A percentile compares a stretch with the other conserved stretches of the same genome.
Evolutionary conservation across 2,329 filamentous ascomycete species (phyloP).

Genomic region (Botrytis deweyae): DNA sequence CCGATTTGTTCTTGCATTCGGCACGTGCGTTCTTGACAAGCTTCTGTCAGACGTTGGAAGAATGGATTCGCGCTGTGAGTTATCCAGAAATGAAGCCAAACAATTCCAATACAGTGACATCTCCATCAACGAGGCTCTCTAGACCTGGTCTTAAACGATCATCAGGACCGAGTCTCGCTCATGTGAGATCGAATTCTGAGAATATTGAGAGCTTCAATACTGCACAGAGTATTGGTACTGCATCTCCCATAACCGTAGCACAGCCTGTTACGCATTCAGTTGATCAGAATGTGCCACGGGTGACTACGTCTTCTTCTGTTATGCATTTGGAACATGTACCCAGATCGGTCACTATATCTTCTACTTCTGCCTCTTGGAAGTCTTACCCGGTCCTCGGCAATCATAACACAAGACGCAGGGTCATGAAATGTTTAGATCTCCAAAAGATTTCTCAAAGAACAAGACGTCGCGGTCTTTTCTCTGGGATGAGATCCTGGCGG

Average conservation of each 20-base stretch:
- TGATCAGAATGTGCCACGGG: not conserved
- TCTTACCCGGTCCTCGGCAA: not conserved
- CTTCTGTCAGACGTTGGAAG: not conserved
- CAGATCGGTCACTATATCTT: too few species aligned
- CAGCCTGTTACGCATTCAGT: not conserved
- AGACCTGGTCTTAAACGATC: not conserved
- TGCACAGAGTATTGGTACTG: not conserved
- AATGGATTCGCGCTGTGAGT: not conserved
- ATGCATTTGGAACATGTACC: not conserved
- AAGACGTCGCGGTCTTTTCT: not conserved
- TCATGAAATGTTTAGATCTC: not conserved
- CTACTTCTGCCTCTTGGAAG: not conserved
- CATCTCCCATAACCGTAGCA: not conserved
- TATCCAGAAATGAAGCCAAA: not conserved
- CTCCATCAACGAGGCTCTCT: not conserved
- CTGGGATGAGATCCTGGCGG: not conserved
- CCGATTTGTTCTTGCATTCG: not conserved
- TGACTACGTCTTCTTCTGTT: not conserved
- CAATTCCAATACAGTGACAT: too few species aligned
- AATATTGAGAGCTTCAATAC: too few species aligned
- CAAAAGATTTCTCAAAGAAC: not conserved
- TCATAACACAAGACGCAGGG: not conserved
- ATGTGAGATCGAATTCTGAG: too few species aligned
- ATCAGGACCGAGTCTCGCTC: too few species aligned
- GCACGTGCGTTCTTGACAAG: not conserved